Evolutionary conservation across 805 yeast genomes (phyloP).

Genomic region (Torulaspora delbrueckii): DNA sequence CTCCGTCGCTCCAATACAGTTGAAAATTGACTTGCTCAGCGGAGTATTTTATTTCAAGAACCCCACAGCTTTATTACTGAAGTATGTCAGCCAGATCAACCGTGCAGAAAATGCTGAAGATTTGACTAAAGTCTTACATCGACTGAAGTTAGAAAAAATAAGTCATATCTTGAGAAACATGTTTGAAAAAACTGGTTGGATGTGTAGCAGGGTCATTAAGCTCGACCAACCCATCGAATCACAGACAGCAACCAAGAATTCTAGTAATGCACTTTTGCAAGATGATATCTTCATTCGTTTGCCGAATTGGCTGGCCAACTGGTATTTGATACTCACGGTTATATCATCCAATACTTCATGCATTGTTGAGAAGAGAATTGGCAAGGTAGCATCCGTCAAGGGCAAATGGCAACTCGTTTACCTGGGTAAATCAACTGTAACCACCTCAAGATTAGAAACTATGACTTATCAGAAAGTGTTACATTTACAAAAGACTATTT

Average conservation of each 20-base stretch:
- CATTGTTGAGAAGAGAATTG: conserved; percentile 32
- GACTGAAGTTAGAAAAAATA: conserved; percentile 32
- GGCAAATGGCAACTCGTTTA: conserved; percentile 34
- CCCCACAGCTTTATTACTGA: conserved; percentile 29
- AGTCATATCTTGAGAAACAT: conserved; percentile 30
- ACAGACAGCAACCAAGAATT: conserved; percentile 8
- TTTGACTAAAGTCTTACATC: conserved; percentile 26
- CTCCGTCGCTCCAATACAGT: conserved; percentile 30
- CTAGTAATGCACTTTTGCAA: conserved; percentile 17
- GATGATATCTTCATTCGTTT: conserved; percentile 32
- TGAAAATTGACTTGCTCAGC: conserved; percentile 32
- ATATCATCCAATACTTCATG: conserved; percentile 33
- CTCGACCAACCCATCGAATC: conserved; percentile 23
- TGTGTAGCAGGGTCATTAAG: conserved; percentile 27
- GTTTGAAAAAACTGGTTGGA: conserved; percentile 37
- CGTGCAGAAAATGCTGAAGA: conserved; percentile 27
- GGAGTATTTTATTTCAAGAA: conserved; percentile 34
- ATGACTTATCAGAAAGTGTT: conserved; percentile 34
- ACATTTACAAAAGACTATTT: conserved; percentile 29
- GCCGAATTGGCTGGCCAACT: conserved; percentile 36
- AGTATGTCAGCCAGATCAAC: conserved; percentile 30
- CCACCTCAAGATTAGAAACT: conserved; percentile 29
- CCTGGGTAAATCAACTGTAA: conserved; percentile 23
- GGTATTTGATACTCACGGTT: conserved; percentile 35
- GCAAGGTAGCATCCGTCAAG: conserved; percentile 31